A percentile compares a stretch with the other conserved stretches of the same genome.
Evolutionary conservation across 495 filamentous ascomycete species (phyloP).

Genomic region (Talaromyces ruber): DNA sequence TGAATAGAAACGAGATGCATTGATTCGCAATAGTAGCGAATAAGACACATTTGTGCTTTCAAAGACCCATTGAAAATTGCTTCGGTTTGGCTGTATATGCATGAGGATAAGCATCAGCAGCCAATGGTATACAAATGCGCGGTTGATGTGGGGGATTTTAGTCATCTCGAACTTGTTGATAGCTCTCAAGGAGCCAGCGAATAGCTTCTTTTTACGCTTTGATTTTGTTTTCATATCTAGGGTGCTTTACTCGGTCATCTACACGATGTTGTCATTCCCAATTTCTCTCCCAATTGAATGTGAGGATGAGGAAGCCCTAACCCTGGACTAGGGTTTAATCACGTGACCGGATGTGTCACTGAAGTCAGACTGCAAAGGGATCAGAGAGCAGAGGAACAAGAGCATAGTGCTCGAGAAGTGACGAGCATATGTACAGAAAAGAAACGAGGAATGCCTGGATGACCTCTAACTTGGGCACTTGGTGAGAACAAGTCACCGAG

Average conservation of each 20-base stretch:
- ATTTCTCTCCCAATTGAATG: too few relatives aligned
- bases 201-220: not conserved
- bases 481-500: too few relatives aligned
- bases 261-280: not conserved
- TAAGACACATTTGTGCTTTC: slow-evolving; percentile 1
- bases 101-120: not conserved
- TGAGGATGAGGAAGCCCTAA: too few relatives aligned
- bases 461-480: too few relatives aligned
- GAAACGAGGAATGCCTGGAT: too few relatives aligned
- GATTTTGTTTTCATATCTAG: not conserved
- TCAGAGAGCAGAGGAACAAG: too few relatives aligned
- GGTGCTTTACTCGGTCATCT: not conserved
- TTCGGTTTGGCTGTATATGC: not conserved
- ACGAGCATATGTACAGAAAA: too few relatives aligned
- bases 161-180: not conserved
- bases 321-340: too few relatives aligned
- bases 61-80: not conserved
- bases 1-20: not conserved
- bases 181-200: not conserved
- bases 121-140: slow-evolving; percentile 4
- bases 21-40: not conserved
- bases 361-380: too few relatives aligned
- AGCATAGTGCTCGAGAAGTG: too few relatives aligned
- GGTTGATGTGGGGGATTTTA: not conserved
- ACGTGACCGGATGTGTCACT: too few relatives aligned